Conservation (phyloP, 495 filamentous ascomycete genomes). For the Aspergillus carlsbadensis region DNA sequence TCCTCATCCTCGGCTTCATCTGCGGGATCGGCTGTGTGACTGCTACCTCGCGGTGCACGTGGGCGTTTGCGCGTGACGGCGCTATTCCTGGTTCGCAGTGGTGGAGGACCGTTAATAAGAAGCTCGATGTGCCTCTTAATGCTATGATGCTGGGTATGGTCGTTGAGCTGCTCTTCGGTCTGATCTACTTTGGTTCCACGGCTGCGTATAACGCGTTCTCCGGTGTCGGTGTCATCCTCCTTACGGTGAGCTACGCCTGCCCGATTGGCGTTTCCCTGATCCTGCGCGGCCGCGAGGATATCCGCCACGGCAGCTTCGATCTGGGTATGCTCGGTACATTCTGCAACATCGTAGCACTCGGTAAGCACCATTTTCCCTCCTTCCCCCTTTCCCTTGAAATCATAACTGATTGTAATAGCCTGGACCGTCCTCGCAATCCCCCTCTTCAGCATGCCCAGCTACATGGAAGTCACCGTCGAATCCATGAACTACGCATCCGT, state of each 20-base stretch:
- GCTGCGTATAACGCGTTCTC: slow-evolving; percentile 68
- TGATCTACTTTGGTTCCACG: slow-evolving; percentile 62
- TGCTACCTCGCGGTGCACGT: slow-evolving; percentile 57
- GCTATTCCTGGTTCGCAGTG: slow-evolving; percentile 51
- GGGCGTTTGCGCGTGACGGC: slow-evolving; percentile 60
- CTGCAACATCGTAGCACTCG: slow-evolving; percentile 49
- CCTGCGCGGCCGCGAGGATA: slow-evolving; percentile 44
- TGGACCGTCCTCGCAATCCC: slow-evolving; percentile 59
- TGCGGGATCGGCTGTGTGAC: slow-evolving; percentile 57
- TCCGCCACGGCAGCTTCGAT: slow-evolving; percentile 47
- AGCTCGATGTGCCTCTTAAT: slow-evolving; percentile 52
- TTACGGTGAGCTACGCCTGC: slow-evolving; percentile 61
- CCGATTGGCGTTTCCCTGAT: slow-evolving; percentile 58
- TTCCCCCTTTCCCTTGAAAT: not conserved
- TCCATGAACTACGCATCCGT: slow-evolving; percentile 57
- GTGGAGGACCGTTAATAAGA: slow-evolving; percentile 47
- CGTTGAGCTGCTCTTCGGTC: slow-evolving; percentile 55
- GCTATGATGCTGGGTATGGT: slow-evolving; percentile 56
- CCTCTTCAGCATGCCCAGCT: slow-evolving; percentile 44
- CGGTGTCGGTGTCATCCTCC: slow-evolving; percentile 63
- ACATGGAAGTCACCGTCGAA: slow-evolving; percentile 29
- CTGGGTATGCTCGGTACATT: slow-evolving; percentile 50
- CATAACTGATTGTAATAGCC: slow-evolving; percentile 25
- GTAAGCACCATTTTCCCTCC: not conserved
- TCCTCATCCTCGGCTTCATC: slow-evolving; percentile 55